Base-by-base conservation (phyloP, 495 filamentous ascomycete genomes). In the Aspergillus incahuasiensis region DNA sequence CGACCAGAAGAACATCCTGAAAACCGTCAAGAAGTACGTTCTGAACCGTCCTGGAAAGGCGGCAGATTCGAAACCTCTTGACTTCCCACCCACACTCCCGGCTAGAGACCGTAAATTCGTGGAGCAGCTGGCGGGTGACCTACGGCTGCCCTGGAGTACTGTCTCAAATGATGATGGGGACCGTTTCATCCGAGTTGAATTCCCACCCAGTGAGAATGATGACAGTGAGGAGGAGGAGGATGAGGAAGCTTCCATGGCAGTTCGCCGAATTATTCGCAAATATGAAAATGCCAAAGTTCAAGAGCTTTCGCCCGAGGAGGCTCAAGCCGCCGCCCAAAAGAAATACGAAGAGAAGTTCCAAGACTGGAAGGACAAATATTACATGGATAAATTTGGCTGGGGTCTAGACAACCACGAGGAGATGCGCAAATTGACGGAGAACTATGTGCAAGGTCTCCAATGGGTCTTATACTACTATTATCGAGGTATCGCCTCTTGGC, bases 381-480 rank as follows among this genome's bases (percentile, higher is more conserved):
- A 99, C 69, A 76, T 74, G 45, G 75, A 77, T n/a, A 97, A 97
- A 65, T 94, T 96, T 59, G 88, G 83, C 38, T 97, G 92, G 88
- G 85, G 86, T n/a, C 76, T 87, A 16, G 85, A 92, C 43, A 88
- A 91, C 63, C 83, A 95, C 45, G 78, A 84, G 18, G 90, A 96
- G 64, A 79, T 97, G 65, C 84, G 77, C 40, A 86, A 89, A 56
- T 75, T 99, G 58, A 84, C 89, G 1, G 90, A 96, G 72, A 99
- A 97, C 74, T 99, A 99, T 68, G 88, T 99, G 6, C 89, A 97
- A 75, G 95, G 95, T 24, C 73, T 99, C 48, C 95, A 99, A 64
- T 99, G 95, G 95, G 95, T 99, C 32, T 75, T 99, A 35, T 96
- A 86, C 72, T 98, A 98, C 73, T 99, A 99, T 67, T 97, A 99